Evolutionary conservation across 2,329 filamentous ascomycete genomes (phyloP).

Genomic region (Neopestalotiopsis sp.): DNA sequence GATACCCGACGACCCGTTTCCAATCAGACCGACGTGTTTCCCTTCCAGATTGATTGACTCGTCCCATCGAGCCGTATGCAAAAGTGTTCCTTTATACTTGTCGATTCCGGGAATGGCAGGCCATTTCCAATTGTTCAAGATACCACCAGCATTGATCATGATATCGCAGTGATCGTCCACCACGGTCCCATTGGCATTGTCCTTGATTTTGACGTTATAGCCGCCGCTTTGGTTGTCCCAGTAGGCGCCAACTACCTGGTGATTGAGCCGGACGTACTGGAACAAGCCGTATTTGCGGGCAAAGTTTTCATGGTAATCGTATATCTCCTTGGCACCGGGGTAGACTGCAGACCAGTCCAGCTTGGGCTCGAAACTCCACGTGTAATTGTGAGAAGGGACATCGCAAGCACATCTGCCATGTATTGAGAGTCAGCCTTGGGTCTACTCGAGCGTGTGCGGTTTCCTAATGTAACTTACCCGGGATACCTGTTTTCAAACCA

Average conservation of each 20-base stretch:
- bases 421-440: background rate
- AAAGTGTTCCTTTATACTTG: conserved; percentile 48
- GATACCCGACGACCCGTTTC: conserved; percentile 47
- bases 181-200: conserved; percentile 36
- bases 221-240: conserved; percentile 25
- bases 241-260: conserved; percentile 17
- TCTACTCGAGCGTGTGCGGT: no score
- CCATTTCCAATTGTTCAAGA: conserved; percentile 57
- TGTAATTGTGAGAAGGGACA: conserved; percentile 57
- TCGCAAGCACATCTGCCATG: conserved; percentile 48
- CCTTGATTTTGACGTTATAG: conserved; percentile 41
- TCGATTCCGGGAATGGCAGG: conserved; percentile 50
- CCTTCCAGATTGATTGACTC: conserved; percentile 41
- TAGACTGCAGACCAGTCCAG: conserved; percentile 47
- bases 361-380: conserved; percentile 53
- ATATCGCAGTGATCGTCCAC: conserved; percentile 7
- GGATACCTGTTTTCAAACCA: conserved; percentile 55
- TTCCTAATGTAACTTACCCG: conserved; percentile 31
- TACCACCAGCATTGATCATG: conserved; percentile 49
- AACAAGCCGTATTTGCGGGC: conserved; percentile 39
- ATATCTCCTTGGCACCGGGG: conserved; percentile 46
- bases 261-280: conserved; percentile 33
- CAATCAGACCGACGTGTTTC: conserved; percentile 47
- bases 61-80: conserved; percentile 51
- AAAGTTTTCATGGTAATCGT: conserved; percentile 45